These are phyloP conservation scores for Hypoxylon trugodes DNA, from an alignment of 495 filamentous ascomycete species.

Conservation along the genomic window DNA sequence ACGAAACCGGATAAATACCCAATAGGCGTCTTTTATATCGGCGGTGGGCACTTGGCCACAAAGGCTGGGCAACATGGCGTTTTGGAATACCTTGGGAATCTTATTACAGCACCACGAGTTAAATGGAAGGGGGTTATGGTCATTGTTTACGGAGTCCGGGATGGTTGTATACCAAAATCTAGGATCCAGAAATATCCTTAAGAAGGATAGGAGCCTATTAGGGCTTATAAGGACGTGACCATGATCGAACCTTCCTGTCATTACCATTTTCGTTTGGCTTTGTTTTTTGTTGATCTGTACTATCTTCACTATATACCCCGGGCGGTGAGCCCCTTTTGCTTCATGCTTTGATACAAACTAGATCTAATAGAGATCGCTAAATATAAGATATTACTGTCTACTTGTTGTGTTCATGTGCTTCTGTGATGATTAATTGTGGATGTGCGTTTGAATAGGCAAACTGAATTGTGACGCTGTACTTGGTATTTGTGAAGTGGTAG, in stretches of 20 bases:
- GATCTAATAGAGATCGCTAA: slow-evolving; percentile 12
- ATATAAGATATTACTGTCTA: slow-evolving; percentile 3
- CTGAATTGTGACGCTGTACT: no score
- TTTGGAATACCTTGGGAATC: slow-evolving; percentile 17
- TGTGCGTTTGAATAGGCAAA: no score
- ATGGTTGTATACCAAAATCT: slow-evolving; percentile 27
- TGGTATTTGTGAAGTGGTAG: no score
- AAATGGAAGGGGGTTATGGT: background rate
- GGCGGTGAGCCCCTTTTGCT: slow-evolving; percentile 13
- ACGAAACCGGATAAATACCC: slow-evolving; percentile 8
- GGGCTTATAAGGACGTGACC: background rate
- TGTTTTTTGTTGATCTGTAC: slow-evolving; percentile 10
- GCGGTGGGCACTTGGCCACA: background rate
- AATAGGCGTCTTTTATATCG: slow-evolving; percentile 27
- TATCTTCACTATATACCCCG: slow-evolving; percentile 26
- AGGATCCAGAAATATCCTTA: background rate
- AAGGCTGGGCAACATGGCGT: slow-evolving; percentile 19
- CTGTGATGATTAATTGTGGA: background rate
- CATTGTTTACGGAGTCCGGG: slow-evolving; percentile 14
- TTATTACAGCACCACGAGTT: background rate
- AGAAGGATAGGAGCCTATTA: slow-evolving; percentile 3
- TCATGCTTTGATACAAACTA: slow-evolving; percentile 1
- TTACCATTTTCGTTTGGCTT: background rate
- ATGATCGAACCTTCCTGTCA: slow-evolving; percentile 6
- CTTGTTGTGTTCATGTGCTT: background rate